Base-by-base conservation (phyloP, 768 basidiomycete species). In the Mycena maculata region DNA sequence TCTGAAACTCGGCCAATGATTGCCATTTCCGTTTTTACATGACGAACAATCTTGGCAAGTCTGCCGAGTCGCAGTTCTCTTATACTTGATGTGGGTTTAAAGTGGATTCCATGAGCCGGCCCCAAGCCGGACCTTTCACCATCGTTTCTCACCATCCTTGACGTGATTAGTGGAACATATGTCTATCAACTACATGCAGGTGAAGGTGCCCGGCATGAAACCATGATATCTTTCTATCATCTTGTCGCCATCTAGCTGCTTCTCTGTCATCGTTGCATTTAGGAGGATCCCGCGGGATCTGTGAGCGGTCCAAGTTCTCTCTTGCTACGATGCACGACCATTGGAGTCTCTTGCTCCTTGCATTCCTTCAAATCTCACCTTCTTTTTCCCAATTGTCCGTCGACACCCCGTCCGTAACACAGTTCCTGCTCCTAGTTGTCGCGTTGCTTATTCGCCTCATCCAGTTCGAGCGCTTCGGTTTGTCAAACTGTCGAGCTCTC, bases 201-300 rank as follows among this genome's bases (percentile, higher is more conserved):
- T 65, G 49, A 13, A 33, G 31, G 41, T 45, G 57, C 22, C 42
- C 58, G 58, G 63, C 56, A 59, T 54, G 30, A 23, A 31, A 33
- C 18, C 49, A 53, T 56, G 53, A 59, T 52, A 59, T 53, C 65
- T 66, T 27, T 6, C 44, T 53, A 57, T 42, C 58, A 66, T 55
- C 20, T 36, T 66, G 58, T 60, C 59, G 54, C 65, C 59, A 49
- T 59, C 39, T 28, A 28, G 22, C 16, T 55, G 65, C 65, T 66
- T 66, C 65, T 39, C 25, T 60, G 65, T 56, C 65, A 66, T 66
- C 65, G 42, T 31, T 56, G 18, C 65, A 66, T 41, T 66, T 42
- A 56, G 58, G 38, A 59, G 53, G 65, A 60, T 56, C 1, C 23
- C 23, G 22, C 18, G 28, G 36, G 22, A 9, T 27, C 11, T 42